Evolutionary conservation across 805 yeast genomes (phyloP).

Genomic region (Lachancea nothofagi): DNA sequence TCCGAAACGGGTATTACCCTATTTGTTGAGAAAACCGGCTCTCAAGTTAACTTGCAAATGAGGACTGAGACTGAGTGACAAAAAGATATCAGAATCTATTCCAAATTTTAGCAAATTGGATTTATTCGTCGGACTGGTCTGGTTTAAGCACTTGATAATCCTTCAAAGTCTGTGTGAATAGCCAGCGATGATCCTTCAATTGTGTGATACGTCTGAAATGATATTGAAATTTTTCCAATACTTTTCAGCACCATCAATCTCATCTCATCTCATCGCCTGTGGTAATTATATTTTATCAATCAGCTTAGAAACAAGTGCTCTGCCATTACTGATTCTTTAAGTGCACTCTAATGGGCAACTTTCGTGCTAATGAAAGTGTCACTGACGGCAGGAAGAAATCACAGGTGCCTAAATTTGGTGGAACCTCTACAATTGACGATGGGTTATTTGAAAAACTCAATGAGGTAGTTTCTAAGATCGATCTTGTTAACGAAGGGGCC

Average conservation of each 20-base stretch:
- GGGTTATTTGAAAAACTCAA: slow-evolving; percentile 27
- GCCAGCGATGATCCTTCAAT: too few species aligned
- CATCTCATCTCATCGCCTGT: slow-evolving; percentile 17
- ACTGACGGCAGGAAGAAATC: neutral
- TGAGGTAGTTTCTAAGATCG: slow-evolving; percentile 15
- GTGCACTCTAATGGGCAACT: neutral
- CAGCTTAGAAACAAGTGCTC: too few species aligned
- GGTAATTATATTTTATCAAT: neutral
- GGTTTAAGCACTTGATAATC: too few species aligned
- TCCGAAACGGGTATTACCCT: too few species aligned
- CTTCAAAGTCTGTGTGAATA: too few species aligned
- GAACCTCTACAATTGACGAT: slow-evolving; percentile 23
- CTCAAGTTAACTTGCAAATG: too few species aligned
- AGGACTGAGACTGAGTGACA: too few species aligned
- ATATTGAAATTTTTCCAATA: slow-evolving; percentile 6
- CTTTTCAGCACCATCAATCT: slow-evolving; percentile 6
- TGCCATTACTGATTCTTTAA: too few species aligned
- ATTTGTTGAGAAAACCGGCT: neutral
- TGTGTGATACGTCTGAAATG: neutral
- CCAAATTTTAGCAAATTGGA: too few species aligned
- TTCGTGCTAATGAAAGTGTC: neutral
- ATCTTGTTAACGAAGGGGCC: slow-evolving; percentile 16
- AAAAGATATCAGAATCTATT: neutral
- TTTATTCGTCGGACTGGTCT: too few species aligned
- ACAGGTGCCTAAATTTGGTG: slow-evolving; percentile 15